Evolutionary conservation across 2,329 filamentous ascomycete genomes (phyloP), one percentile per base, ranked within the genome.

Genomic region (Teratosphaeria zuluensis): DNA sequence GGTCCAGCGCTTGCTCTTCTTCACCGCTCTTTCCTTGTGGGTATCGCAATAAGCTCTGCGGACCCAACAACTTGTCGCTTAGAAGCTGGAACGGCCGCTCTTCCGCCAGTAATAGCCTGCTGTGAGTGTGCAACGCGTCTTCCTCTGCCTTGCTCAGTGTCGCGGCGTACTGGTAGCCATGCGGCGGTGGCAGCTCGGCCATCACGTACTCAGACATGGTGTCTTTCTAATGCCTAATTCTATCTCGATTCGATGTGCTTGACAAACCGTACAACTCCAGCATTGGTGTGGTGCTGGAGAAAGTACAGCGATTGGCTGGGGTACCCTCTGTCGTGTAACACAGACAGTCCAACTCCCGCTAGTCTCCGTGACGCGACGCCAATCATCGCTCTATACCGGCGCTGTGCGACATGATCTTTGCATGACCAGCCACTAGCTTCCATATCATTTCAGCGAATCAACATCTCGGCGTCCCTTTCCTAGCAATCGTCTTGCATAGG

Each of bases 11-110:
- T 32, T 74, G 75, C 61, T 90, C 55, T 6, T 64, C 52, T 9
- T 48, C 16, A 7, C 16, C 16, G 42, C 6, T 16, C 61, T 46
- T 61, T 58, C 56, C 61, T 63, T 54, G 70, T 86, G 4, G 86
- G 85, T 2, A 87, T 86, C 54, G 87, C 87, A 2, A 87, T 32
- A 90, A 80, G 21, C 86, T 84, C 57, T 84, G 83, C 16, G 88
- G 82, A 24, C 83, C 81, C 4, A 89, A 80, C 8, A 97, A 83
- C 33, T 89, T 87, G 75, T 91, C 91, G 24, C 89, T 89, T 60
- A 96, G 85, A 61, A 92, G 87, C 73, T 90, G 90, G 78, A 95
- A 96, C 0, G 91, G 90, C 59, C 91, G 91, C 70, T 95, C 90
- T 78, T 97, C 92, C 61, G 96, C 87, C 63, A 89, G 89, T 42